Percentiles rank a stretch among this genome's conserved stretches.
Evolutionary conservation across 352 stramenopile genomes (phyloP).

Genomic region (Globisporangium solare): DNA sequence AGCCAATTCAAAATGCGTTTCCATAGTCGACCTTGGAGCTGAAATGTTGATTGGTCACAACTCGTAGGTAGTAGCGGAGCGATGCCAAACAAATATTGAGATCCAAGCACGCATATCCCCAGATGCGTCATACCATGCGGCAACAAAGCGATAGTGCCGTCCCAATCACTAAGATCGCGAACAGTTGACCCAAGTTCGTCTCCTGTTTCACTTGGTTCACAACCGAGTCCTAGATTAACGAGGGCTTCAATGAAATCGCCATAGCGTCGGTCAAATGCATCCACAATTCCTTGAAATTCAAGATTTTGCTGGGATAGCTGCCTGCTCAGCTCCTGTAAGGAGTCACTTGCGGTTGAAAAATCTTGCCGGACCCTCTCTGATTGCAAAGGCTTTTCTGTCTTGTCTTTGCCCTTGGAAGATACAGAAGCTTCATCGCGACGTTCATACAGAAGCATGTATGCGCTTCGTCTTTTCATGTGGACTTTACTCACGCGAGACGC

Average conservation of each 20-base stretch:
- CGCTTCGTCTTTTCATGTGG: conserved; percentile 62
- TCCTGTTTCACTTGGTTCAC: too few relatives aligned
- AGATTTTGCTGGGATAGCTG: conserved; percentile 26
- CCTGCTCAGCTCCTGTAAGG: conserved; percentile 15
- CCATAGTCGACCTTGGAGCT: neutral
- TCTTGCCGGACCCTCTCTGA: neutral
- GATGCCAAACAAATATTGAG: conserved; percentile 39
- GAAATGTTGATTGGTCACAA: neutral
- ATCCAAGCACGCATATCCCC: conserved; percentile 19
- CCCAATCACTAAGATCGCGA: neutral
- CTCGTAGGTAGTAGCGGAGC: conserved; percentile 12
- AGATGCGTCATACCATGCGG: conserved; percentile 1
- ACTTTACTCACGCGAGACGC: conserved; percentile 21
- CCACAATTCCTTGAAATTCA: conserved; percentile 27
- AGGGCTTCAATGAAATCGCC: conserved; percentile 22
- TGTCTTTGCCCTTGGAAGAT: neutral
- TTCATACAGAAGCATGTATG: conserved; percentile 83
- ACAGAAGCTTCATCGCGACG: conserved; percentile 8
- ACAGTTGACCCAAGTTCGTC: too few relatives aligned
- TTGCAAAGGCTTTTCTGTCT: neutral
- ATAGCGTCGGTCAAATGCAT: conserved; percentile 31
- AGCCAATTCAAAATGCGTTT: conserved; percentile 5
- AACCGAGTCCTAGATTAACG: conserved; percentile 6
- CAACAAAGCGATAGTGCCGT: neutral
- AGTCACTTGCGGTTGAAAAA: neutral